Evolutionary conservation across 192 early-diverging fungal genomes (phyloP).

Genomic region (Coemansia furcata): DNA sequence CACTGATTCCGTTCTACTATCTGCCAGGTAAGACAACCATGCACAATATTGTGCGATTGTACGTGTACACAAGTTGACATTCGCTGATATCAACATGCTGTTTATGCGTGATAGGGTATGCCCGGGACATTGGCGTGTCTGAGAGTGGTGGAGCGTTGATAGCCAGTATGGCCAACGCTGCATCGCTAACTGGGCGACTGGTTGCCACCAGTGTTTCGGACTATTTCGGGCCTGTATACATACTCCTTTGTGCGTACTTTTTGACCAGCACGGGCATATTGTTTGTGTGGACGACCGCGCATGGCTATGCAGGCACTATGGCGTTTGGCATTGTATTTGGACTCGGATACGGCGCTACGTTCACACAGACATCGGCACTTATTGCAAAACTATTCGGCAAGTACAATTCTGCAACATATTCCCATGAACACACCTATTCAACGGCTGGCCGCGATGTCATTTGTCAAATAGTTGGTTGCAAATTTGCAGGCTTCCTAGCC

Average conservation of each 20-base stretch:
- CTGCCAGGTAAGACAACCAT: conserved; percentile 37
- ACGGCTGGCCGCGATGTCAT: not conserved
- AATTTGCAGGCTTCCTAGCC: too few relatives aligned
- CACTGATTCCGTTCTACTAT: conserved; percentile 50
- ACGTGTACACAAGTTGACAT: not conserved
- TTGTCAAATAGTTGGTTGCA: too few relatives aligned
- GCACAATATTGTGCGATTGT: not conserved
- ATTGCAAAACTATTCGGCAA: conserved; percentile 51
- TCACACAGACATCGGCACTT: conserved; percentile 50
- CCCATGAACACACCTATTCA: not conserved
- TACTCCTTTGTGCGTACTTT: conserved; percentile 29
- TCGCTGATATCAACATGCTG: not conserved
- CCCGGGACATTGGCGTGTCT: conserved; percentile 39
- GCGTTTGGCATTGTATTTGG: conserved; percentile 54
- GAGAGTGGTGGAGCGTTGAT: conserved; percentile 31
- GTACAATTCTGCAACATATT: conserved; percentile 3
- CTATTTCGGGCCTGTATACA: conserved; percentile 30
- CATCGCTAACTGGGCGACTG: conserved; percentile 37
- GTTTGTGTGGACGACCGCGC: conserved; percentile 40
- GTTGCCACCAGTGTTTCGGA: conserved; percentile 29
- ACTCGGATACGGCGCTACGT: conserved; percentile 50
- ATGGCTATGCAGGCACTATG: conserved; percentile 42
- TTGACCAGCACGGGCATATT: conserved; percentile 35
- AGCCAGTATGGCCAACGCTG: conserved; percentile 45
- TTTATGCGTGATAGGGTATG: conserved; percentile 22